Percentiles rank a stretch among this genome's conserved stretches.
phyloP scores from a whole-genome alignment of 257 asterid genomes.

The Solanum pimpinellifolium region DNA sequence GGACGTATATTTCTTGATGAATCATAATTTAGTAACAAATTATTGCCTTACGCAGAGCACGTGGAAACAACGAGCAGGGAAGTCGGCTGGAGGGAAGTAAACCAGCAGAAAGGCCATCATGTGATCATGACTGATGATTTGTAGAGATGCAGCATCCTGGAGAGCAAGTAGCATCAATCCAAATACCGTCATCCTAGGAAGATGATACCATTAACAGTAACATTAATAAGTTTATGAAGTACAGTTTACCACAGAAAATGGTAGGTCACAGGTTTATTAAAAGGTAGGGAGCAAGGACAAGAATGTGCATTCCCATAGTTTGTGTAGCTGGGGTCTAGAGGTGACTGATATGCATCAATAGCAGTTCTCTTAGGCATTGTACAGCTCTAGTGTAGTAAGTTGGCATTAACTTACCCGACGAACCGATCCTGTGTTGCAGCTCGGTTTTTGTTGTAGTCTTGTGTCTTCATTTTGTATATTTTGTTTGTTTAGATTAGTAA shows the following conservation, averaged over 20 bases:
- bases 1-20: not conserved
- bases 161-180: not conserved
- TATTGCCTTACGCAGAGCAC: slow-evolving; percentile 36
- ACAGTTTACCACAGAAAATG: slow-evolving; percentile 1
- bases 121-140: not conserved
- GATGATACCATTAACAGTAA: not conserved
- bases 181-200: not conserved
- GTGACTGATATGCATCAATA: not conserved
- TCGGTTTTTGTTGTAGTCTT: not conserved
- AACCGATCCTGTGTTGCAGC: not conserved
- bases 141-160: slow-evolving; percentile 1
- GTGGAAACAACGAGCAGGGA: slow-evolving; percentile 73
- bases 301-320: slow-evolving; percentile 1
- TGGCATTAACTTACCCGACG: not conserved
- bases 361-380: slow-evolving; percentile 3
- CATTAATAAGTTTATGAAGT: slow-evolving; percentile 3
- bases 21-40: not conserved
- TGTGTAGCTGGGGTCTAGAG: slow-evolving; percentile 5
- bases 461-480: not conserved
- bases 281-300: not conserved
- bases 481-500: not conserved
- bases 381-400: slow-evolving; percentile 5
- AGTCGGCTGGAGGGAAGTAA: slow-evolving; percentile 17
- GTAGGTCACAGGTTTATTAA: not conserved
- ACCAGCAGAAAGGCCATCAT: not conserved